Percentiles rank a stretch among this genome's conserved stretches.
Conservation (phyloP, 2,329 filamentous ascomycete species). For the Fragosphaeria purpurea region DNA sequence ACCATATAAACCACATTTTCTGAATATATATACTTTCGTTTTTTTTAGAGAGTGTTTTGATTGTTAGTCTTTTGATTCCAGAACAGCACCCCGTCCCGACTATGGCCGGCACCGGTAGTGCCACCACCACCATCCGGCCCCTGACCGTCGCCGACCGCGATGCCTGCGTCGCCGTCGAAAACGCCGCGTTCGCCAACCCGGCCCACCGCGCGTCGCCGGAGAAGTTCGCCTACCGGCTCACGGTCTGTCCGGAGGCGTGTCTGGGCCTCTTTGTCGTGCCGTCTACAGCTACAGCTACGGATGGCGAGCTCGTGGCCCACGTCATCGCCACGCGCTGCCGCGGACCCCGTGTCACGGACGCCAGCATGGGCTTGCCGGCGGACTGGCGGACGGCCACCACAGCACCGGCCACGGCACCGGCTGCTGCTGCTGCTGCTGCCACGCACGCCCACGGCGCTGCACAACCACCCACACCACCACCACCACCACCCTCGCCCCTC, state of each 20-base stretch:
- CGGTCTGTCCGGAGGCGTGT: conserved; percentile 63
- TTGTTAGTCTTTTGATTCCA: no score
- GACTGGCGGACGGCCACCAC: conserved; percentile 50
- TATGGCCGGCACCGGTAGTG: no score
- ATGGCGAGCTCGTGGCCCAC: conserved; percentile 62
- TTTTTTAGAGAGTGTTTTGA: no score
- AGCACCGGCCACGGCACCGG: conserved; percentile 25
- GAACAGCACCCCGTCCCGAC: no score
- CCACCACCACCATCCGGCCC: conserved; percentile 49
- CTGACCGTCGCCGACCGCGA: conserved; percentile 58
- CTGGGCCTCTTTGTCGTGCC: conserved; percentile 56
- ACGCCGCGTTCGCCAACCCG: conserved; percentile 41
- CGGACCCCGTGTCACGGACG: conserved; percentile 56
- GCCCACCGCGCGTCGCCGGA: conserved; percentile 40
- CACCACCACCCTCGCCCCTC: conserved; percentile 24
- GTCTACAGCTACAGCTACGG: conserved; percentile 23
- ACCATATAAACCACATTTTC: no score
- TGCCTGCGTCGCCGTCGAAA: conserved; percentile 45
- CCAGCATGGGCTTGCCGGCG: conserved; percentile 62
- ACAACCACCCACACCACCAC: conserved; percentile 19
- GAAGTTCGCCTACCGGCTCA: conserved; percentile 66
- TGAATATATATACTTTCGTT: no score
- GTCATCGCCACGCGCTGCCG: conserved; percentile 64
- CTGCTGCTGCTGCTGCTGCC: conserved; percentile 11
- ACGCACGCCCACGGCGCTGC: no score